Evolutionary conservation across 2,329 filamentous ascomycete species (phyloP).

Genomic region (Xylariaceae sp.): DNA sequence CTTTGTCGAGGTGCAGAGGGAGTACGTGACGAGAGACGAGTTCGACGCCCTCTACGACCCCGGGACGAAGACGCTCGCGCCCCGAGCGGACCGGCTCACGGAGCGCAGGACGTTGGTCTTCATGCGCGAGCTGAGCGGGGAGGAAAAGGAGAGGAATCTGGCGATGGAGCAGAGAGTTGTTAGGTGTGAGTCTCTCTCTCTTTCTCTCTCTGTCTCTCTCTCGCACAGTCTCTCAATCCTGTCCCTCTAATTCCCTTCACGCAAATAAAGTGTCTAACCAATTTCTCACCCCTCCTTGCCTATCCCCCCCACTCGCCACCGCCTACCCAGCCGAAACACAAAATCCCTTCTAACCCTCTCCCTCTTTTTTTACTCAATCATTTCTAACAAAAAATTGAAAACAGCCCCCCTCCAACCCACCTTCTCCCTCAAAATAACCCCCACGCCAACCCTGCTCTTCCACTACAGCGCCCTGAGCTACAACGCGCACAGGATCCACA

Average conservation of each 20-base stretch:
- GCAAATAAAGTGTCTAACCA: too few species aligned
- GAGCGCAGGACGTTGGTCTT: constrained; percentile 51
- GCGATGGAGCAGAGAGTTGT: constrained; percentile 14
- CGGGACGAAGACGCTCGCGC: constrained; percentile 6
- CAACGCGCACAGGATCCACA: constrained; percentile 88
- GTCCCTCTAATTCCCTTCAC: too few species aligned
- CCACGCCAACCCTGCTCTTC: constrained; percentile 70
- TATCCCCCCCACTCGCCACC: too few species aligned
- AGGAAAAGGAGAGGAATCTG: constrained; percentile 16
- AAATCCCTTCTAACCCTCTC: too few species aligned
- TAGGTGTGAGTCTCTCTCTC: constrained; percentile 25
- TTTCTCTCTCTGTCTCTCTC: too few species aligned
- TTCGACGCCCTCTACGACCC: constrained; percentile 6
- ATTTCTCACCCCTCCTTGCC: too few species aligned
- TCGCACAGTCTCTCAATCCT: too few species aligned
- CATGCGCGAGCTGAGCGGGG: constrained; percentile 32
- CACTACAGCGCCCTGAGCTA: constrained; percentile 86
- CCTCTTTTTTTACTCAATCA: too few species aligned
- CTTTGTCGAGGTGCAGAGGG: constrained; percentile 46
- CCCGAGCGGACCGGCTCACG: constrained; percentile 27
- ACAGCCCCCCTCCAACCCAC: constrained; percentile 27
- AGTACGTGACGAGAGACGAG: constrained; percentile 33
- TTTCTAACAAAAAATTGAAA: too few species aligned
- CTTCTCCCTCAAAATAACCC: constrained; percentile 50
- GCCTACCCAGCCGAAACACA: too few species aligned